Percentiles rank a stretch among this genome's conserved stretches.
Conservation (phyloP, 805 yeast genomes). For the Candida sakaeoensis region DNA sequence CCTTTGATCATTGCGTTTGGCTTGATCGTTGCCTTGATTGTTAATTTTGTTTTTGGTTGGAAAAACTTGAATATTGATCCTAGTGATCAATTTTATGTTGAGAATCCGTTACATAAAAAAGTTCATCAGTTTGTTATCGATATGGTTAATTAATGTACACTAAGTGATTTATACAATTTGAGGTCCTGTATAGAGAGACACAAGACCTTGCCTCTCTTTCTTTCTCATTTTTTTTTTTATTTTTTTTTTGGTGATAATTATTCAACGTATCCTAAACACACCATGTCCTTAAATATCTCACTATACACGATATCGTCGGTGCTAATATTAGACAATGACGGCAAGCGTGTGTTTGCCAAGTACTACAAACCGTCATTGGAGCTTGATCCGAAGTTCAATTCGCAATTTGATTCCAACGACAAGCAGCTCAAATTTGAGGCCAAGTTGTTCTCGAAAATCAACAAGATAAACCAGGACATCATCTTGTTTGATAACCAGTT, state of each 20-base stretch:
- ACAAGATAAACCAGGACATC: slow-evolving; percentile 76
- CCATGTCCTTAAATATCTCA: slow-evolving; percentile 50
- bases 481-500: slow-evolving; percentile 73
- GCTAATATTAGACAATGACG: slow-evolving; percentile 76
- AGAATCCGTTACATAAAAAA: slow-evolving; percentile 30
- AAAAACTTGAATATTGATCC: slow-evolving; percentile 20
- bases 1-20: slow-evolving; percentile 77
- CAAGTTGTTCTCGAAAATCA: slow-evolving; percentile 68
- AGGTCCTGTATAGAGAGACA: too few relatives aligned
- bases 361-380: slow-evolving; percentile 64
- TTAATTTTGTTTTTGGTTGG: slow-evolving; percentile 71
- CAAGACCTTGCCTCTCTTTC: too few relatives aligned
- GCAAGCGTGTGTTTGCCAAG: slow-evolving; percentile 77
- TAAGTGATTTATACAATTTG: too few relatives aligned
- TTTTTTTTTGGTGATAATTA: neutral
- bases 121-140: slow-evolving; percentile 33
- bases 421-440: slow-evolving; percentile 78
- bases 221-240: slow-evolving; percentile 1
- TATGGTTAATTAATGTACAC: slow-evolving; percentile 15
- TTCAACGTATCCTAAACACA: neutral
- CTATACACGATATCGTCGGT: slow-evolving; percentile 81
- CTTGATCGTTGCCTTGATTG: slow-evolving; percentile 57
- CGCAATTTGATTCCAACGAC: slow-evolving; percentile 41
- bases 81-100: slow-evolving; percentile 25
- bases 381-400: neutral